phyloP scores from a whole-genome alignment of 2,329 filamentous ascomycete species.

The Ascochyta koolunga region DNA sequence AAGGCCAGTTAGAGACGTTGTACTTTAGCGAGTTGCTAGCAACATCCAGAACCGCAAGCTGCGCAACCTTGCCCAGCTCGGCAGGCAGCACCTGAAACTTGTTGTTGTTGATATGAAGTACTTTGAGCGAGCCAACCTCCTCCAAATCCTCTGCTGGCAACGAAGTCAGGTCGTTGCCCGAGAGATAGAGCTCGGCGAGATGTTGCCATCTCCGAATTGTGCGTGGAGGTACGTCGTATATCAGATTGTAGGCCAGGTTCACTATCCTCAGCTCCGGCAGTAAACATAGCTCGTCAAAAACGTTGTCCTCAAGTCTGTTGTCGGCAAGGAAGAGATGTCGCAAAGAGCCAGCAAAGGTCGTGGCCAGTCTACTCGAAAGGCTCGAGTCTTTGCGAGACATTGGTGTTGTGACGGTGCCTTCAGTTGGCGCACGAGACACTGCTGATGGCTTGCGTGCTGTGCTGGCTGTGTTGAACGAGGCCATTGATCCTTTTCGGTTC shows the following conservation, averaged over 20 bases:
- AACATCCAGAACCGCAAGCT: slow-evolving; percentile 89
- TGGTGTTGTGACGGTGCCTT: slow-evolving; percentile 64
- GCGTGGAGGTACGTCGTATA: slow-evolving; percentile 88
- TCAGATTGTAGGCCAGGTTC: slow-evolving; percentile 92
- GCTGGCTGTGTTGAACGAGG: slow-evolving; percentile 69
- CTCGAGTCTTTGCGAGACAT: slow-evolving; percentile 84
- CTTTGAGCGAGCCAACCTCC: slow-evolving; percentile 83
- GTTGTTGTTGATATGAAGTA: slow-evolving; percentile 95
- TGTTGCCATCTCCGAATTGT: slow-evolving; percentile 89
- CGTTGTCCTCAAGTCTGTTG: slow-evolving; percentile 91
- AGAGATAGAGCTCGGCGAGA: slow-evolving; percentile 89
- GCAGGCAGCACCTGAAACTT: slow-evolving; percentile 96
- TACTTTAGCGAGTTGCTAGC: slow-evolving; percentile 96
- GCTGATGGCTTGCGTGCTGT: slow-evolving; percentile 76
- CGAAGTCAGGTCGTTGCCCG: slow-evolving; percentile 90
- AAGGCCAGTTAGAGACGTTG: slow-evolving; percentile 98
- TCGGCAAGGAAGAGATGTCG: slow-evolving; percentile 88
- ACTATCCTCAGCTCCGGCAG: slow-evolving; percentile 84
- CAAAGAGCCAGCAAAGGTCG: slow-evolving; percentile 87
- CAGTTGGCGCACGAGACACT: slow-evolving; percentile 69
- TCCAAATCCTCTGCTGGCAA: slow-evolving; percentile 93
- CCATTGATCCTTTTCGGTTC: slow-evolving; percentile 79
- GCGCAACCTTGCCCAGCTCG: slow-evolving; percentile 91
- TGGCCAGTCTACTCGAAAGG: slow-evolving; percentile 76
- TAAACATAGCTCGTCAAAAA: slow-evolving; percentile 87